Percentiles rank a stretch among this genome's conserved stretches.
phyloP scores from a whole-genome alignment of 2,329 filamentous ascomycete genomes.

The Fusarium siculi region DNA sequence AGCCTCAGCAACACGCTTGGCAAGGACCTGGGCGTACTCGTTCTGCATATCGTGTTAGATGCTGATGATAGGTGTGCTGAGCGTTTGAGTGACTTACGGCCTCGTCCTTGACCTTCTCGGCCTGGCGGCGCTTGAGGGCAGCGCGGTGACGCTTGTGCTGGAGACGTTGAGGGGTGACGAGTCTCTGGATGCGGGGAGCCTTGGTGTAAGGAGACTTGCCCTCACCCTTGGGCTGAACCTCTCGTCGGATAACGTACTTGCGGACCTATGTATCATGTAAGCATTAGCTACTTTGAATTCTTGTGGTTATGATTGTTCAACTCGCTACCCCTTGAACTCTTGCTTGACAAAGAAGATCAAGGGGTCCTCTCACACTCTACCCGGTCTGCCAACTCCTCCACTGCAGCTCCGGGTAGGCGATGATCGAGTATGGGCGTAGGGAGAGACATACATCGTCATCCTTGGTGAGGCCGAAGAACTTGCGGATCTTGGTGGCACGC shows the following conservation, averaged over 20 bases:
- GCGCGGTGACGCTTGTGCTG: slow-evolving; percentile 99
- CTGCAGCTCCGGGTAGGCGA: slow-evolving; percentile 74
- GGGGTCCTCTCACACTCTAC: slow-evolving; percentile 69
- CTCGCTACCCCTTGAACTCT: slow-evolving; percentile 36
- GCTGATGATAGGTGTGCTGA: too few species aligned
- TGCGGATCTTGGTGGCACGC: slow-evolving; percentile 99
- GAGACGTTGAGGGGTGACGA: slow-evolving; percentile 98
- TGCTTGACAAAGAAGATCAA: slow-evolving; percentile 20
- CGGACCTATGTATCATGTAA: slow-evolving; percentile 74
- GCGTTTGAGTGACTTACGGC: slow-evolving; percentile 73
- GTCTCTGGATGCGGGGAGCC: slow-evolving; percentile 99
- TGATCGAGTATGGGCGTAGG: slow-evolving; percentile 67
- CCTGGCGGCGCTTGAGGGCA: slow-evolving; percentile 97
- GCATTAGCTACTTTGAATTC: slow-evolving; percentile 52
- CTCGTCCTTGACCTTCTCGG: slow-evolving; percentile 98
- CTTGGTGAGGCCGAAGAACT: slow-evolving; percentile 99
- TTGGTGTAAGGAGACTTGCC: slow-evolving; percentile 99
- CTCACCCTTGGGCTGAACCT: slow-evolving; percentile 96
- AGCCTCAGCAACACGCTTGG: slow-evolving; percentile 97
- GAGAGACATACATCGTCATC: slow-evolving; percentile 96
- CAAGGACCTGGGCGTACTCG: slow-evolving; percentile 95
- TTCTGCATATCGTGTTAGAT: slow-evolving; percentile 66
- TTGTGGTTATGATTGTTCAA: slow-evolving; percentile 28
- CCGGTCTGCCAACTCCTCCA: slow-evolving; percentile 57
- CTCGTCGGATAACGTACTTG: slow-evolving; percentile 99